phyloP scores from a whole-genome alignment of 202 grass and related monocot species.

The Brachypodium distachyon region DNA sequence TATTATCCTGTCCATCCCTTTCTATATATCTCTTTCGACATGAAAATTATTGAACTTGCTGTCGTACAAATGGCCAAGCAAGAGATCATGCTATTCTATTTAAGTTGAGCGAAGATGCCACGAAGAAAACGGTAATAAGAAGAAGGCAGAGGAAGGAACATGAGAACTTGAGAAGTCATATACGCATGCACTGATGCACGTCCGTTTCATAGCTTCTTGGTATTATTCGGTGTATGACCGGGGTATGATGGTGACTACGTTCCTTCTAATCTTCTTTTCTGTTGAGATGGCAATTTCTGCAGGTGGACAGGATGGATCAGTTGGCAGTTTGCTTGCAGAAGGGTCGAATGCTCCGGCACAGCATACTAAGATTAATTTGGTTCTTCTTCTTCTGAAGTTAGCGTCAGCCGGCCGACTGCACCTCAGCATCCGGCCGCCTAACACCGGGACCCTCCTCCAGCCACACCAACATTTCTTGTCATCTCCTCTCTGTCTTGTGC shows the following conservation, averaged over 20 bases:
- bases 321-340: background rate
- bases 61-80: too few species aligned
- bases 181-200: background rate
- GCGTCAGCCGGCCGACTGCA: background rate
- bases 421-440: background rate
- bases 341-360: background rate
- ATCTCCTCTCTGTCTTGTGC: background rate
- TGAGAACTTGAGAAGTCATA: background rate
- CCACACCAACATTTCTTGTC: background rate
- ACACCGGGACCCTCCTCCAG: background rate
- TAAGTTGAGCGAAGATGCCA: background rate
- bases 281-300: background rate
- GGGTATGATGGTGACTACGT: background rate
- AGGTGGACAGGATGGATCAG: background rate
- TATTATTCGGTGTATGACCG: conserved; percentile 19
- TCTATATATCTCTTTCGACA: too few species aligned
- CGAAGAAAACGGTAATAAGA: background rate
- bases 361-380: background rate
- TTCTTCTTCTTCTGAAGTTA: background rate
- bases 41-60: too few species aligned
- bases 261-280: background rate
- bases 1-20: too few species aligned
- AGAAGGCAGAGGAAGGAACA: background rate
- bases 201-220: background rate
- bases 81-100: too few species aligned